A percentile compares a stretch with the other conserved stretches of the same genome.
phyloP scores from a whole-genome alignment of 306 rosid species.

The Elaeagnus macrophylla region DNA sequence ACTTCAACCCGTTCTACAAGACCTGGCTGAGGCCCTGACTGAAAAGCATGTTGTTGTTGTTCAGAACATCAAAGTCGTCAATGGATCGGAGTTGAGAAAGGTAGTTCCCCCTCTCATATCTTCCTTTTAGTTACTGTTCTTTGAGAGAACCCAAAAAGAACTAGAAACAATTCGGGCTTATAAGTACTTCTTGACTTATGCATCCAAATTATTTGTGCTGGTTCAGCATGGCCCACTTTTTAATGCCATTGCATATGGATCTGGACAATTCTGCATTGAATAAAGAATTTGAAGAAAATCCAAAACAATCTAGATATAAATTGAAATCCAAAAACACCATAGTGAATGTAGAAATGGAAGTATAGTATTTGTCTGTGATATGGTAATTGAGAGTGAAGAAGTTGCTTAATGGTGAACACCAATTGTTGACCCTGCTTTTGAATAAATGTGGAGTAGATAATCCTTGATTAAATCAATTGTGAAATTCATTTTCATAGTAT shows the following conservation, averaged over 20 bases:
- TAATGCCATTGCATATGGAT: background rate
- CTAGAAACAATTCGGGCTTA: background rate
- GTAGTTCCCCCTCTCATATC: constrained; percentile 22
- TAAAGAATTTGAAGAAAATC: background rate
- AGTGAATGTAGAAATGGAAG: too few relatives aligned
- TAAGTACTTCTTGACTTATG: background rate
- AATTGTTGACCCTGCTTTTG: too few relatives aligned
- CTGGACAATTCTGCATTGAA: background rate
- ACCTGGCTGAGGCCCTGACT: constrained; percentile 61
- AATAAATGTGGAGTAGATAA: too few relatives aligned
- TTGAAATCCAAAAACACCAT: too few relatives aligned
- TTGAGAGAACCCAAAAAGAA: background rate
- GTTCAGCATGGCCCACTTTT: background rate
- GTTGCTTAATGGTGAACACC: too few relatives aligned
- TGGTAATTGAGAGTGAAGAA: too few relatives aligned
- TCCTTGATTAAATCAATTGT: too few relatives aligned
- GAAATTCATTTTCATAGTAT: too few relatives aligned
- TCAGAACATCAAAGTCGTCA: constrained; percentile 50
- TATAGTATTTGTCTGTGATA: too few relatives aligned
- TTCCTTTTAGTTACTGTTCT: background rate
- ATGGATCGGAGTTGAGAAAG: constrained; percentile 73
- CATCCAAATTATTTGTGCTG: background rate
- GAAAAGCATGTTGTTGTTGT: constrained; percentile 38
- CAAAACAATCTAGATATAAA: background rate
- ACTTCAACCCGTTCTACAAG: constrained; percentile 80